Evolutionary conservation across 208 protist species (phyloP), one percentile per base, ranked within the genome.

Genomic region (Leptomonas pyrrhocoris): DNA sequence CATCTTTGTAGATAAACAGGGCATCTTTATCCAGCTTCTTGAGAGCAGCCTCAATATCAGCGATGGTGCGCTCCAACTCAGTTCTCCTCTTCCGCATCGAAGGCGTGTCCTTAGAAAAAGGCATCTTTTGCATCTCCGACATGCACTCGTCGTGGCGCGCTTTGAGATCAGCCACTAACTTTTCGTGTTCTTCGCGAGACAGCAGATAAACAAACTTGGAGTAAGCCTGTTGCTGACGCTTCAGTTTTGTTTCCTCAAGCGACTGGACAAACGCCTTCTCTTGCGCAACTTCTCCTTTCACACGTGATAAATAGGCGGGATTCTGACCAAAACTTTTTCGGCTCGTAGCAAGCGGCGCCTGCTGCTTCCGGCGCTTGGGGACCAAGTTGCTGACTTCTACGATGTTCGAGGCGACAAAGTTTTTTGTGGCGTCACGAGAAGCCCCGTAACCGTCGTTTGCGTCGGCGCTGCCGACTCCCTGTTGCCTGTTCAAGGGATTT

Each of bases 341-440:
- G 45, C 80, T 81, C 6, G 91, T 96, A 7, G 86, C 75, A 15
- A 82, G 50, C 43, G 84, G 73, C 15, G 81, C 80, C 65, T 95
- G 80, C 50, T 90, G 65, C 50, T 91, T 86, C 15, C 79, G 51
- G 25, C 85, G 67, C 59, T 94, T 95, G 0, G 94, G 85, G 15
- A 93, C 88, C 86, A 96, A 94, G 51, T 93, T 91, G 72, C 91
- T 96, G 18, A 90, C 79, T 34, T 97, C 92, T 28, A 98, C 94
- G 64, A 97, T 96, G 55, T 98, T 98, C 21, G 90, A 94, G 2
- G 80, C 85, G 28, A 98, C 84, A 83, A 97, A 98, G 60, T 98
- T 79, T 66, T 97, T 98, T 9, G 59, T 64, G 0, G 55, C 48
- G 40, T 75, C 61, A 21, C 45, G 60, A 21, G 42, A 19, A 25